Percentiles rank a stretch among this genome's conserved stretches.
Evolutionary conservation across 1,284 basidiomycete genomes (phyloP).

Genomic region (Macrocystidia cucumis): DNA sequence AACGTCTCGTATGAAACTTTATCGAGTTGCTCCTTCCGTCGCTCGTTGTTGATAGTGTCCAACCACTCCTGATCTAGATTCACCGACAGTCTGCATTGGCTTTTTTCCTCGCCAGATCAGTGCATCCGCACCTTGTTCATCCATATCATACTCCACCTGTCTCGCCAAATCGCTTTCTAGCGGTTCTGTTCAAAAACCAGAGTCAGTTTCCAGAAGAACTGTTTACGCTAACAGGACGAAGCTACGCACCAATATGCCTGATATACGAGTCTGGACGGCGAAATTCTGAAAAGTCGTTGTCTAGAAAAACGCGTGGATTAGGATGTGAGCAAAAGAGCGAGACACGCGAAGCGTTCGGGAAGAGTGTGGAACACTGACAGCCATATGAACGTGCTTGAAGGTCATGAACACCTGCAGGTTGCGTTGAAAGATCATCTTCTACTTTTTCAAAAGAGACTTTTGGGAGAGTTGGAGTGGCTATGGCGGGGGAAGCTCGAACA

Average conservation of each 20-base stretch:
- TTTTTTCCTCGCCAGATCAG: constrained; percentile 3
- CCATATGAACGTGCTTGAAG: constrained; percentile 49
- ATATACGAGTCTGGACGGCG: constrained; percentile 81
- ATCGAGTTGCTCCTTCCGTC: constrained; percentile 74
- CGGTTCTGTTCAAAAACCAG: constrained; percentile 56
- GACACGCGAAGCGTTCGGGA: constrained; percentile 5
- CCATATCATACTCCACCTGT: constrained; percentile 99
- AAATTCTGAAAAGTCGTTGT: constrained; percentile 77
- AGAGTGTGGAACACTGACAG: constrained; percentile 32
- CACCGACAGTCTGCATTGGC: no score
- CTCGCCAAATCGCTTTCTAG: constrained; percentile 87
- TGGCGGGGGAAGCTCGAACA: constrained; percentile 18
- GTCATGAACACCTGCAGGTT: constrained; percentile 47
- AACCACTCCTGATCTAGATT: constrained; percentile 94
- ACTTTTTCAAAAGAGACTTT: constrained; percentile 56
- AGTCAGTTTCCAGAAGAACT: constrained; percentile 1
- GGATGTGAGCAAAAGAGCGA: no score
- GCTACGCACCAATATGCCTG: constrained; percentile 72
- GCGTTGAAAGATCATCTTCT: constrained; percentile 46
- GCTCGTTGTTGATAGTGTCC: constrained; percentile 76
- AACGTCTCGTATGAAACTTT: constrained; percentile 82
- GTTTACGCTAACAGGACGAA: background rate
- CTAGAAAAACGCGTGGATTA: constrained; percentile 32
- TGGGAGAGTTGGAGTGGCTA: constrained; percentile 30
- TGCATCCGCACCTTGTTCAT: constrained; percentile 77